Evolutionary conservation across 495 filamentous ascomycete species (phyloP).

Genomic region (Friedmanniomyces endolithicus): DNA sequence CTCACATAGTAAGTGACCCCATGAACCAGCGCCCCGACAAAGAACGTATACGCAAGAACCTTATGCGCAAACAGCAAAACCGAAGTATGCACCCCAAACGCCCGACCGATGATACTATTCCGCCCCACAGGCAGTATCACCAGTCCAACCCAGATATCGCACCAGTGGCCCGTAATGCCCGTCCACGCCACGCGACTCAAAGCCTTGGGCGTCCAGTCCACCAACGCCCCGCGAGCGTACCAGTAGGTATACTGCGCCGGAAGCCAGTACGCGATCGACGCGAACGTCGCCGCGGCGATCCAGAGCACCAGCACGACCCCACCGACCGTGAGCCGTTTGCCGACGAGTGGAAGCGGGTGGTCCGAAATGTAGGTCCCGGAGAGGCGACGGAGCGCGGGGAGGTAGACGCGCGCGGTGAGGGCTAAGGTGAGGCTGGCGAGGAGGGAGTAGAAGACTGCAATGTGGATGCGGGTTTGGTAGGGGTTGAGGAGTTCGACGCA

Average conservation of each 20-base stretch:
- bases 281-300: neutral
- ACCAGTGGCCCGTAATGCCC: neutral
- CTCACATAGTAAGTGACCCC: neutral
- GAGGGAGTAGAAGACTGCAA: neutral
- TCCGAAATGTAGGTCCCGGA: neutral
- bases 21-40: neutral
- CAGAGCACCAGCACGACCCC: neutral
- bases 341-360: neutral
- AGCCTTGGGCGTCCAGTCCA: neutral
- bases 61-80: neutral
- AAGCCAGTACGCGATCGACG: neutral
- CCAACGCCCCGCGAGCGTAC: neutral
- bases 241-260: neutral
- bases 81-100: neutral
- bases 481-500: neutral
- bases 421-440: neutral
- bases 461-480: slow-evolving; percentile 1
- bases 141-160: neutral
- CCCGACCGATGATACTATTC: neutral
- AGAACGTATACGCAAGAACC: neutral
- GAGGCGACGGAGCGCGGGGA: neutral
- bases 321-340: neutral
- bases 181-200: neutral
- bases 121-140: slow-evolving; percentile 1
- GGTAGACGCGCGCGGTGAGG: neutral